A percentile compares a stretch with the other conserved stretches of the same genome.
These are phyloP conservation scores for Styphnolobium japonicum DNA, from an alignment of 306 rosid genomes.

Conservation along the genomic window DNA sequence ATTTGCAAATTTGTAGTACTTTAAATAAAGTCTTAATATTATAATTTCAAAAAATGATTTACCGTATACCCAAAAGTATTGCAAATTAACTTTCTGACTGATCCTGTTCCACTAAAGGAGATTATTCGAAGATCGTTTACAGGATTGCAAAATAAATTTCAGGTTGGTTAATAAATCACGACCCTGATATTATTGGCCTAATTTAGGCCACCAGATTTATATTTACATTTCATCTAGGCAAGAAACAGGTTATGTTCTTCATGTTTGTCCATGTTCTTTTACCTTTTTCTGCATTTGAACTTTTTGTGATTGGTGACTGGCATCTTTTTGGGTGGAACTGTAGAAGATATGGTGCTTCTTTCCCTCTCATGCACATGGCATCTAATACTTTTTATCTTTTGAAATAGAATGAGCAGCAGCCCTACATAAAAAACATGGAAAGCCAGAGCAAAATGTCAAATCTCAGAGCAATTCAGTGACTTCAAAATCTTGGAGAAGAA, in stretches of 20 bases:
- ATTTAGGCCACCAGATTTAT: constrained; percentile 50
- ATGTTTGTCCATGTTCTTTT: neutral
- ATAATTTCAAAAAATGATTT: too few relatives aligned
- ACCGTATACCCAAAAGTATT: too few relatives aligned
- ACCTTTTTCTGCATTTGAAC: neutral
- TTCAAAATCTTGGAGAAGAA: neutral
- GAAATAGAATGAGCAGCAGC: constrained; percentile 14
- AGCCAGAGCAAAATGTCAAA: constrained; percentile 51
- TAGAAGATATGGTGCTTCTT: constrained; percentile 30
- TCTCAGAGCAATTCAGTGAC: constrained; percentile 28
- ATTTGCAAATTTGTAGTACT: too few relatives aligned
- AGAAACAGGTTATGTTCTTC: neutral
- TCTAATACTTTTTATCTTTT: constrained; percentile 48
- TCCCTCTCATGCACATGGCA: constrained; percentile 30
- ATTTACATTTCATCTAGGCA: constrained; percentile 3
- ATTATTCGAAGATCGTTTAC: constrained; percentile 38
- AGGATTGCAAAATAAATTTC: neutral
- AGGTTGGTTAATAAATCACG: constrained; percentile 28
- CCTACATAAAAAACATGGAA: constrained; percentile 11
- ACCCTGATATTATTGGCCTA: neutral
- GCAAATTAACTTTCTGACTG: too few relatives aligned
- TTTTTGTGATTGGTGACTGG: constrained; percentile 10
- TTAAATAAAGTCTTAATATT: too few relatives aligned
- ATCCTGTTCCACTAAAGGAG: constrained; percentile 25
- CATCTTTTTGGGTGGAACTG: constrained; percentile 44